Percentiles rank a stretch among this genome's conserved stretches.
These are phyloP conservation scores for Macroventuria anomochaeta DNA, from an alignment of 2,329 filamentous ascomycete species.

Conservation along the genomic window DNA sequence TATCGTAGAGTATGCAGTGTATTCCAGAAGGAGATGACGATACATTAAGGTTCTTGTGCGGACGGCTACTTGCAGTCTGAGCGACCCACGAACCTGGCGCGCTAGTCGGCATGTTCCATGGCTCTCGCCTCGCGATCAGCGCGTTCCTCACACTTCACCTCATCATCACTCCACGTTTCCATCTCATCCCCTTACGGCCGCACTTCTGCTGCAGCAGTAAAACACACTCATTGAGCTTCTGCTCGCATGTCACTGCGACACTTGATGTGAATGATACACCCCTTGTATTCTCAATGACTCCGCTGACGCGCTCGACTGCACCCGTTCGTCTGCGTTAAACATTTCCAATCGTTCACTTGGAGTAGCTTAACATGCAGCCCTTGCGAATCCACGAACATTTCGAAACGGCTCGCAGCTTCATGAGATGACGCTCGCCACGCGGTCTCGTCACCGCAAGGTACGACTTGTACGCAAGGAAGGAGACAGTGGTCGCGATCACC, in stretches of 20 bases:
- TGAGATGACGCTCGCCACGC: slow-evolving; percentile 5
- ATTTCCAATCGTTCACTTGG: too few species aligned
- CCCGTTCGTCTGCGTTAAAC: too few species aligned
- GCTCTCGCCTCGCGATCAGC: slow-evolving; percentile 5
- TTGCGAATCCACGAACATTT: background rate
- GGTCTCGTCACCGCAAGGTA: slow-evolving; percentile 1
- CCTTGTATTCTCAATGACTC: background rate
- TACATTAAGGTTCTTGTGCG: slow-evolving; percentile 41
- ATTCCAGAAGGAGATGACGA: slow-evolving; percentile 36
- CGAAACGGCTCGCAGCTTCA: background rate
- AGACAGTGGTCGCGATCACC: background rate
- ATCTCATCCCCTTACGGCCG: background rate
- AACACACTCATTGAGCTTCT: background rate
- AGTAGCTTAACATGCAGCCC: background rate
- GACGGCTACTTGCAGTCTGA: slow-evolving; percentile 24
- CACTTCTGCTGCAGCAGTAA: background rate
- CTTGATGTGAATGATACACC: background rate
- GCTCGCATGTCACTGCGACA: background rate
- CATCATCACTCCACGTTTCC: slow-evolving; percentile 1
- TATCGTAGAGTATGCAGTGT: slow-evolving; percentile 28
- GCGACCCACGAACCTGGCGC: slow-evolving; percentile 20
- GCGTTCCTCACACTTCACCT: slow-evolving; percentile 13
- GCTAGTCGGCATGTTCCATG: slow-evolving; percentile 14
- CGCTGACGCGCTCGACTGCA: background rate
- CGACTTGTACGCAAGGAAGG: slow-evolving; percentile 10